These are phyloP conservation scores for Anthostomella pinea DNA, from an alignment of 2,329 filamentous ascomycete genomes.

Conservation along the genomic window DNA sequence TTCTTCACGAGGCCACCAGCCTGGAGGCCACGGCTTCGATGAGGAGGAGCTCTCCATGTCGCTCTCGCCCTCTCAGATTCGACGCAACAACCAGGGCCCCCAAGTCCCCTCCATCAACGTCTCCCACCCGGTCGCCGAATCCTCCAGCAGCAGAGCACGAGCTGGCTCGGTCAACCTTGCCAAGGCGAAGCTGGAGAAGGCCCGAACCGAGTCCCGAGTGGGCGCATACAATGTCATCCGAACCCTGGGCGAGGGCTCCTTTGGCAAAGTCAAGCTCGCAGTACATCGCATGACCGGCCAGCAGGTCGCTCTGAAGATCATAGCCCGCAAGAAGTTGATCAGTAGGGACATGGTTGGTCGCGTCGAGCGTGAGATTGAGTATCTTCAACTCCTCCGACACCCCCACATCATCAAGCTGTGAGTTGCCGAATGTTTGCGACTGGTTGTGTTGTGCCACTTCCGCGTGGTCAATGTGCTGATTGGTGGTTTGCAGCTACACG, in stretches of 20 bases:
- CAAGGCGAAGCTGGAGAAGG: conserved; percentile 40
- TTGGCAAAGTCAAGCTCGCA: conserved; percentile 97
- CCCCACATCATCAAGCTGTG: conserved; percentile 99
- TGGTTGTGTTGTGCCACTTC: too few species aligned
- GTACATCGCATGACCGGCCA: conserved; percentile 89
- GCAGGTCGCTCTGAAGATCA: conserved; percentile 97
- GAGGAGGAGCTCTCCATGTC: conserved; percentile 83
- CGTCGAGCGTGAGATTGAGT: conserved; percentile 97
- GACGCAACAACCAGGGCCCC: conserved; percentile 44
- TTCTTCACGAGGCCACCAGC: too few species aligned
- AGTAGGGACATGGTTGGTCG: conserved; percentile 97
- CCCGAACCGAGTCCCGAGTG: conserved; percentile 76
- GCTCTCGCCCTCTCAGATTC: conserved; percentile 62
- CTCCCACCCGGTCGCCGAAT: conserved; percentile 27
- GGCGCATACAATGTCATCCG: conserved; percentile 88
- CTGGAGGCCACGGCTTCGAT: conserved; percentile 64
- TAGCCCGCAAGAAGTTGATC: conserved; percentile 91
- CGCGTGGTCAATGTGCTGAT: too few species aligned
- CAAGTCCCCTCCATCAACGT: conserved; percentile 37
- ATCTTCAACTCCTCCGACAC: conserved; percentile 90
- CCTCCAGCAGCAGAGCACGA: conserved; percentile 29
- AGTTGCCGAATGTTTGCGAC: too few species aligned
- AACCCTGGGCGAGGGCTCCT: conserved; percentile 93
- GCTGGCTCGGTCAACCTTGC: conserved; percentile 19
- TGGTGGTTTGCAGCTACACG: conserved; percentile 63